phyloP scores from a whole-genome alignment of 495 filamentous ascomycete genomes.

The Tuber melanosporum region DNA sequence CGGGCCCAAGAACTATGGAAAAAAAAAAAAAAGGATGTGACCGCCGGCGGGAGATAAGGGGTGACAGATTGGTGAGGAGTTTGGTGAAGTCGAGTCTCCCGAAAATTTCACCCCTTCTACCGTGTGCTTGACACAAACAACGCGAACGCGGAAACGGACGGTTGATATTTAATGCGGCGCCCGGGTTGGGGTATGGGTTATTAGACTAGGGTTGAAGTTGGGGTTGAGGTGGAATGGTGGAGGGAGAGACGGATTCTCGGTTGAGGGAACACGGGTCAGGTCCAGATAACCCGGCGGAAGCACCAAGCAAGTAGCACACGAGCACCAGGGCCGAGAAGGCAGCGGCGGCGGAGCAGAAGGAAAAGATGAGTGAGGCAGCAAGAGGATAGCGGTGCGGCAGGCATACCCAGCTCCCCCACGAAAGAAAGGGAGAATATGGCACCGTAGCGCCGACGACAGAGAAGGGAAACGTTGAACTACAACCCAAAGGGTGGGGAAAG shows the following conservation, averaged over 20 bases:
- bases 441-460: neutral
- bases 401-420: neutral
- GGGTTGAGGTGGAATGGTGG: neutral
- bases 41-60: slow-evolving; percentile 4
- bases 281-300: neutral
- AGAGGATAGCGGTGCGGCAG: neutral
- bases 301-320: neutral
- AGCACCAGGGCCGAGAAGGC: neutral
- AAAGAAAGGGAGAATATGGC: neutral
- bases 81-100: neutral
- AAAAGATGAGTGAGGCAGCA: neutral
- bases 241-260: neutral
- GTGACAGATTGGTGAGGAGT: neutral
- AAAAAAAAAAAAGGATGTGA: neutral
- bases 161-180: slow-evolving; percentile 34
- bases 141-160: neutral
- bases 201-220: slow-evolving; percentile 22
- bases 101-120: neutral
- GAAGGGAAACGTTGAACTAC: neutral
- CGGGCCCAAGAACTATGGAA: neutral
- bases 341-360: neutral
- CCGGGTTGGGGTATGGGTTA: slow-evolving; percentile 34
- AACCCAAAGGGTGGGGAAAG: neutral
- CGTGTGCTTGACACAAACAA: neutral
- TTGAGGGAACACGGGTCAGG: neutral